phyloP scores from a whole-genome alignment of 352 stramenopile genomes.

The Phytopythium helicoides region DNA sequence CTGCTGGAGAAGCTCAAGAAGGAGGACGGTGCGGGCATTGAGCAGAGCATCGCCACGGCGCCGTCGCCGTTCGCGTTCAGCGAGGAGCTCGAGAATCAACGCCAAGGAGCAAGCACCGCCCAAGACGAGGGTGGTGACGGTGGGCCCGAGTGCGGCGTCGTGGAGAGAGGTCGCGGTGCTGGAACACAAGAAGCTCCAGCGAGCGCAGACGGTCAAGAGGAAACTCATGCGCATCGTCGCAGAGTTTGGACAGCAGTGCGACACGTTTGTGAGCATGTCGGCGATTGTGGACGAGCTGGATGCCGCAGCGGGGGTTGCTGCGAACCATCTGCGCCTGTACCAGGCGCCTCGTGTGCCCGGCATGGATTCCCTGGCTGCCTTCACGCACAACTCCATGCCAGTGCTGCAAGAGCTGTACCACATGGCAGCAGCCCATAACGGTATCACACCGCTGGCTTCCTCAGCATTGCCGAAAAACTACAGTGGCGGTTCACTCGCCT shows the following conservation, averaged over 20 bases:
- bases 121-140: neutral
- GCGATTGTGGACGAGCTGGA: neutral
- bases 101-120: neutral
- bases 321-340: neutral
- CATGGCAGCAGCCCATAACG: neutral
- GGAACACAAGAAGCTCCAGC: neutral
- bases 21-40: neutral
- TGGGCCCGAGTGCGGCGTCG: neutral
- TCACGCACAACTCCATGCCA: constrained; percentile 2
- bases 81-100: neutral
- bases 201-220: neutral
- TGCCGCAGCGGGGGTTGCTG: neutral
- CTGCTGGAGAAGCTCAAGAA: neutral
- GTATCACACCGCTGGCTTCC: neutral
- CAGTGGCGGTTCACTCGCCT: constrained; percentile 1
- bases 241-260: neutral
- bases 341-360: neutral
- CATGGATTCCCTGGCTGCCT: neutral
- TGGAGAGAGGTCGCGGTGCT: constrained; percentile 1
- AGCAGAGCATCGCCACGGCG: neutral
- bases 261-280: neutral
- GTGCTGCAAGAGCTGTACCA: constrained; percentile 6
- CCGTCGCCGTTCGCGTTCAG: constrained; percentile 1
- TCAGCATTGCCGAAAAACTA: neutral
- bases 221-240: neutral